Evolutionary conservation across 208 protist genomes (phyloP).

Genomic region (Acanthamoeba triangularis): DNA sequence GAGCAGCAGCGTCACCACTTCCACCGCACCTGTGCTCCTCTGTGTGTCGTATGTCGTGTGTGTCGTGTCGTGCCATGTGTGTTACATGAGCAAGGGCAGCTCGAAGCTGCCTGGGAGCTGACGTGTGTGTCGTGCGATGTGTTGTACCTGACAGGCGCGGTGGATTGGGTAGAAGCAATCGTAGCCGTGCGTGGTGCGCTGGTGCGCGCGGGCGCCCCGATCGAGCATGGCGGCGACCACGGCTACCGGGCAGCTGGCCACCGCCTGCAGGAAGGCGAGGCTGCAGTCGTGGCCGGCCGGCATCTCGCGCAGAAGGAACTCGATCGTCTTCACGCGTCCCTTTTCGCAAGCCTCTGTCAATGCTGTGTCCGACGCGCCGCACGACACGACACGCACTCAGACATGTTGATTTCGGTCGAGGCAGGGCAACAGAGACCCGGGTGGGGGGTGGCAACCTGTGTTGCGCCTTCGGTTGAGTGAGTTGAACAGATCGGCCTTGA

Average conservation of each 20-base stretch:
- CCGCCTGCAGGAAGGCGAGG: background rate
- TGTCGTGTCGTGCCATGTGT: no score
- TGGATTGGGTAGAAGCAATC: background rate
- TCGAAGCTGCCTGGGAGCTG: no score
- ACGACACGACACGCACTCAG: no score
- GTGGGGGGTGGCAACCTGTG: background rate
- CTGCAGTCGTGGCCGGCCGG: background rate
- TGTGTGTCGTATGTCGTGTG: background rate
- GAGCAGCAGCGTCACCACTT: background rate
- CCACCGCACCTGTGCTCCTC: no score
- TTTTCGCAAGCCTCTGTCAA: background rate
- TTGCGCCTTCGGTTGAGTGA: background rate
- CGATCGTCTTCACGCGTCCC: background rate
- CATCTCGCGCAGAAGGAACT: background rate
- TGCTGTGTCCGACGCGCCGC: background rate
- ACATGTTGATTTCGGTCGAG: no score
- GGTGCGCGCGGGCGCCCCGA: no score
- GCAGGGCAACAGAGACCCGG: background rate
- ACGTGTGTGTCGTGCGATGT: no score
- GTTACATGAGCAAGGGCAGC: no score
- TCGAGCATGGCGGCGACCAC: background rate
- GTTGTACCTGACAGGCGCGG: background rate
- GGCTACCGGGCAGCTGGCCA: background rate
- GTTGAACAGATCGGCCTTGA: background rate
- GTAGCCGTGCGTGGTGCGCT: no score